Conservation (phyloP, 2,329 filamentous ascomycete species). For the Pseudopithomyces chartarum region DNA sequence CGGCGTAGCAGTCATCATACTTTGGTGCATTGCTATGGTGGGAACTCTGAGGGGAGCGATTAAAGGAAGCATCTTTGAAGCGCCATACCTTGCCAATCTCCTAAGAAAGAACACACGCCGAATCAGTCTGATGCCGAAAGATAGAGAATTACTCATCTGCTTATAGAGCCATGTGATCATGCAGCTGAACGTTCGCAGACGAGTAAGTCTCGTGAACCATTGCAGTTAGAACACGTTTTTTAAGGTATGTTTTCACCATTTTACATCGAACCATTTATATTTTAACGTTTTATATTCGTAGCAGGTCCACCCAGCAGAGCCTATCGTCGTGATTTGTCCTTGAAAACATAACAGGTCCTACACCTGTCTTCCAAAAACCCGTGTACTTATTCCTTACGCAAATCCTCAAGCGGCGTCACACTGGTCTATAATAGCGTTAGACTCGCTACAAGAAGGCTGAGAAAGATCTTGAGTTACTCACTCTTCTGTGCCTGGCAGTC, state of each 20-base stretch:
- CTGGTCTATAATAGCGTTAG: conserved; percentile 5
- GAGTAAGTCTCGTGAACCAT: no score
- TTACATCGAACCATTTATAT: no score
- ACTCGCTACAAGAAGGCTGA: not conserved
- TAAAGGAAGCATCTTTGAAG: conserved; percentile 58
- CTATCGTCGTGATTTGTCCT: conserved; percentile 8
- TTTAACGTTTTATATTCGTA: not conserved
- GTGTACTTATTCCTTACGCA: no score
- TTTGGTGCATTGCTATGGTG: conserved; percentile 61
- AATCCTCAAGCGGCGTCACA: conserved; percentile 12
- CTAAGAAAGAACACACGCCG: conserved; percentile 18
- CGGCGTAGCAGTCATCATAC: conserved; percentile 55
- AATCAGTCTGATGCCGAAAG: conserved; percentile 13
- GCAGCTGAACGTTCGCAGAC: no score
- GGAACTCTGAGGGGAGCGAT: conserved; percentile 56
- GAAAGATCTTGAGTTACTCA: conserved; percentile 12
- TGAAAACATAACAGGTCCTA: not conserved
- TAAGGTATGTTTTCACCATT: no score
- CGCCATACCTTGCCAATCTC: conserved; percentile 55
- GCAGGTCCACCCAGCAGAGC: conserved; percentile 3
- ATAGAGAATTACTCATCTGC: conserved; percentile 1
- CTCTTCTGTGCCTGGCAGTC: conserved; percentile 63
- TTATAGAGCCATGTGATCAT: not conserved
- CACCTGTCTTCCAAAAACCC: no score
- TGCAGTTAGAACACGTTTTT: no score